Conservation (phyloP, 495 filamentous ascomycete species). For the Immersiella caudata region DNA sequence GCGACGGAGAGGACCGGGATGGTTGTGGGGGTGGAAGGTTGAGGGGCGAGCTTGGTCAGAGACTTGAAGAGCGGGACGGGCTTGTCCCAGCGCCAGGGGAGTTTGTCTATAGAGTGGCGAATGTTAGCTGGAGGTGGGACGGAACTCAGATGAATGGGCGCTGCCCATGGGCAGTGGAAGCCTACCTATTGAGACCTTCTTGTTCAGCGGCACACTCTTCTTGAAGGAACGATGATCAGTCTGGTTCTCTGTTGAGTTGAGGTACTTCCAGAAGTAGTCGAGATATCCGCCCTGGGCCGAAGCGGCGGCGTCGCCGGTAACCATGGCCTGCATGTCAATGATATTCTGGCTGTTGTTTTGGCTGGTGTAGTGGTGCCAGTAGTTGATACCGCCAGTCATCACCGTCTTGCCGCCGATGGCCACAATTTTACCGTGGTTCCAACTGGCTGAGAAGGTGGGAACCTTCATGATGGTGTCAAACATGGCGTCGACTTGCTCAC, state of each 20-base stretch:
- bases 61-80: background rate
- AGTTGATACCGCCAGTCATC: constrained; percentile 7
- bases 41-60: too few species aligned
- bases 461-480: background rate
- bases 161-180: too few species aligned
- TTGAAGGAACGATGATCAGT: background rate
- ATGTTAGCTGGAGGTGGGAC: too few species aligned
- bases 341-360: background rate
- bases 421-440: constrained; percentile 10
- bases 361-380: background rate
- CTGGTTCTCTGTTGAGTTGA: background rate
- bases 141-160: too few species aligned
- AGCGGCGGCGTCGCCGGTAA: background rate
- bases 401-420: background rate
- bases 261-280: constrained; percentile 12
- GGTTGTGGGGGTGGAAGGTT: background rate
- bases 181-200: background rate
- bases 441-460: constrained; percentile 1
- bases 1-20: constrained; percentile 4
- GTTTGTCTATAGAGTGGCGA: too few species aligned
- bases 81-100: background rate
- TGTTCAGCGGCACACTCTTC: background rate
- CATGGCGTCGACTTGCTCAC: background rate
- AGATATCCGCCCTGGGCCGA: background rate
- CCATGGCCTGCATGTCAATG: constrained; percentile 1